Evolutionary conservation across 192 early-diverging fungal genomes (phyloP), one percentile per base, ranked within the genome.

Genomic region (Phycomyces blakesleeanus): DNA sequence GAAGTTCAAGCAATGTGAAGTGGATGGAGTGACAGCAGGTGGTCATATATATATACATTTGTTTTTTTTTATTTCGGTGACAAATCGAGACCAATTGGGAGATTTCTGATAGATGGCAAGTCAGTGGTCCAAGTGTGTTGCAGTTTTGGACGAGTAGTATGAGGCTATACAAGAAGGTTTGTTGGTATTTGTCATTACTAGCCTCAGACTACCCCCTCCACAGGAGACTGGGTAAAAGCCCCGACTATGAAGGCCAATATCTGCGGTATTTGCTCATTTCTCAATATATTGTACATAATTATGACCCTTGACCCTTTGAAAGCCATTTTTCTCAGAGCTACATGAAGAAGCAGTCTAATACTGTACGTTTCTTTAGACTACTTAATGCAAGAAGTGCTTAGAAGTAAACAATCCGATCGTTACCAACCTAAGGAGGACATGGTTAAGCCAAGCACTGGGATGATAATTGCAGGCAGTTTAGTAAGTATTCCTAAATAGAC

Each of bases 161-260:
- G 58, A 34, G 60, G 47, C 65, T 50, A 57, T 59, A 59, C 40
- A 29, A 58, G 50, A 59, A 60, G 11, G 16, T 60, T 22, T 9
- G 2, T 12, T n/a, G 24, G 1, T 24, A 67, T 67, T 67, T 67
- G 65, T 67, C 65, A 67, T 59, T 59, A 67, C 65, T 67, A 67
- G 56, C 65, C 65, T 67, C 65, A 67, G 65, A 67, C 65, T 50
- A 67, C 41, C 26, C 26, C 25, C 29, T 20, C 26, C 47, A 61
- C 49, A 51, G 47, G 51, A 18, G 16, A 37, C 18, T 51, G 21
- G 40, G 47, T 50, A 44, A 15, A 54, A 63, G 20, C 26, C 20
- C 47, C 50, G 49, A 5, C 47, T 25, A 24, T 40, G 20, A 7
- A 25, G 25, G 15, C 10, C 15, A 11, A 26, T 42, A 20, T 26